Evolutionary conservation across 192 early-diverging fungal species (phyloP), one percentile per base, ranked within the genome.

Genomic region (Linnemannia hyalina): DNA sequence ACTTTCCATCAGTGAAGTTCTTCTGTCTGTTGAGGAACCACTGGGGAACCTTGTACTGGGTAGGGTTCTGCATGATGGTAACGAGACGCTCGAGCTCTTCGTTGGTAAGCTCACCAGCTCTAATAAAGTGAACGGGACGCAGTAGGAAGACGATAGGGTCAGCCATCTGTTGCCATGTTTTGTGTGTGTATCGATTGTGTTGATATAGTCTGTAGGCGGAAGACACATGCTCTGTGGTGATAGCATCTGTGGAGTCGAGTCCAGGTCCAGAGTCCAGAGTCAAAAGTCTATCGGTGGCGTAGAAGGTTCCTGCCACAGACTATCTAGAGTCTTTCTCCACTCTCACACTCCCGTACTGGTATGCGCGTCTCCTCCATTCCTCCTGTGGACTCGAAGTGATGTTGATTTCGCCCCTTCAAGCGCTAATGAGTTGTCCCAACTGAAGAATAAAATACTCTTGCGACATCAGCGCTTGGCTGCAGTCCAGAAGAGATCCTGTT

Each of bases 1-100:
- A 97, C 92, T 97, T 97, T 90, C 97, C 97, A 88, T 97, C 95
- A 83, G 94, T 92, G 89, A 97, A 94, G 93, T 99, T 97, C 96
- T 98, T 99, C 91, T 99, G 98, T 91, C 97, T 95, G 96, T 99
- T 99, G 77, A 99, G 94, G 96, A 98, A 99, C 98, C 98, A 99
- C 92, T 96, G 92, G 79, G 98, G 98, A 93, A 99, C 98, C 94
- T 98, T 98, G 95, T 97, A 99, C 92, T 99, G 97, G 87, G 95
- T 95, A 75, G 98, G 98, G 96, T 99, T 98, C 92, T 99, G 98
- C 91, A 99, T 94, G 90, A 99, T 99, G 89, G 95, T 97, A 77
- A 99, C 97, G 73, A 99, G 91, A 87, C 98, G 97, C 93, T 98
- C 98, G 76, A 98, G 95, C 93, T 99, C 98, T 89, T 98, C 98